Evolutionary conservation across 441 rosid genomes (phyloP).

Genomic region (Populus hybrid): DNA sequence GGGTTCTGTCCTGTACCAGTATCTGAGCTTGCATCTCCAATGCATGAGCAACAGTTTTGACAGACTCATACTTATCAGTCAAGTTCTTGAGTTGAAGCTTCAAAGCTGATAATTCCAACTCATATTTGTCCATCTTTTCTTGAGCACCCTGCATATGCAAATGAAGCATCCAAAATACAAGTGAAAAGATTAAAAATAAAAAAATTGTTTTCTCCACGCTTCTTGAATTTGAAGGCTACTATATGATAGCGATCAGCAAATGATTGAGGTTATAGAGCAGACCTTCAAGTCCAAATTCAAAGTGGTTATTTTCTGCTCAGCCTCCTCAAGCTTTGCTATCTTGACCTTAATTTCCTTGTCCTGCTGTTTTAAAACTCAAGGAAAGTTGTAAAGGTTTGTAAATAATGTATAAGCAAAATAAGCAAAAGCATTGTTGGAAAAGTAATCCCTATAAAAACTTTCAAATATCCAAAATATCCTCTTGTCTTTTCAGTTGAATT

Average conservation of each 20-base stretch:
- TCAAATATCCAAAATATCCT: background rate
- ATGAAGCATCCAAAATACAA: conserved; percentile 4
- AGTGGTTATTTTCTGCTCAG: conserved; percentile 8
- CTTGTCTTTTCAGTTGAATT: background rate
- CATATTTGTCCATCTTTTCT: conserved; percentile 57
- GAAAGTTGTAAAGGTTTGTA: background rate
- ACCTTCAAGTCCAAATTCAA: conserved; percentile 20
- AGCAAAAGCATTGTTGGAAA: background rate
- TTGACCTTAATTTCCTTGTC: background rate
- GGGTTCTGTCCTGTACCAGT: conserved; percentile 61
- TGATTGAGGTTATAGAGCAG: background rate
- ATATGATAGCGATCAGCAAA: background rate
- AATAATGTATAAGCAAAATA: background rate
- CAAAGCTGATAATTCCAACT: conserved; percentile 50
- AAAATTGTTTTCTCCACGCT: background rate
- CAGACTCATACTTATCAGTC: conserved; percentile 54
- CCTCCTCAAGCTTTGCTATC: background rate
- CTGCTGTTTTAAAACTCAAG: background rate
- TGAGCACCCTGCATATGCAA: conserved; percentile 64
- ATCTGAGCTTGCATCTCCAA: conserved; percentile 61
- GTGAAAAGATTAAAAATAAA: background rate
- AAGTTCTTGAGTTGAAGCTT: conserved; percentile 55
- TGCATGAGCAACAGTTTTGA: conserved; percentile 48
- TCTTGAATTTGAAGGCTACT: background rate
- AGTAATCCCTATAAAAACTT: background rate